Conservation (phyloP, 768 basidiomycete species). For the Amyloporia xantha region DNA sequence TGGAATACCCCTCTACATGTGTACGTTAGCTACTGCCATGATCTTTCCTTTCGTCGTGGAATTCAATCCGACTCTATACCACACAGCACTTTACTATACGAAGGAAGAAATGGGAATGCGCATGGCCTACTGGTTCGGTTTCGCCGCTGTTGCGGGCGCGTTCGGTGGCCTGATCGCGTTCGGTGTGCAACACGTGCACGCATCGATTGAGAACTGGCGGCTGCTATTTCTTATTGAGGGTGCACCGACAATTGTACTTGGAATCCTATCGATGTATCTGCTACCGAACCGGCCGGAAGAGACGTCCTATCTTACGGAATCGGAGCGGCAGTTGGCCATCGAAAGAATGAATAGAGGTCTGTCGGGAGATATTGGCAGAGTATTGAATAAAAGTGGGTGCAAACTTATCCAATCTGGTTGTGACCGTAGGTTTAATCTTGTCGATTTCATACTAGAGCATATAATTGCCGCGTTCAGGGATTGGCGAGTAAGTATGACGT, state of each 20-base stretch:
- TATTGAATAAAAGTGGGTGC: slow-evolving; percentile 51
- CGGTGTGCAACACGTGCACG: slow-evolving; percentile 58
- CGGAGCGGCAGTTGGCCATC: slow-evolving; percentile 54
- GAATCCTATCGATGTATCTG: slow-evolving; percentile 44
- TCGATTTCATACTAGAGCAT: slow-evolving; percentile 40
- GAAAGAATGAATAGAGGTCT: slow-evolving; percentile 61
- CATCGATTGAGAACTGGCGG: slow-evolving; percentile 47
- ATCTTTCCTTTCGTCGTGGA: not conserved
- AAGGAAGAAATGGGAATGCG: slow-evolving; percentile 67
- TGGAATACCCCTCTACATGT: slow-evolving; percentile 71
- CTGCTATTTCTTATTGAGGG: slow-evolving; percentile 76
- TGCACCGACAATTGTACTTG: slow-evolving; percentile 58
- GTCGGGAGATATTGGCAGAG: slow-evolving; percentile 58
- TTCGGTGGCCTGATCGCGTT: slow-evolving; percentile 84
- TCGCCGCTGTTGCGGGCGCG: slow-evolving; percentile 78
- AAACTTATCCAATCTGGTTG: not conserved
- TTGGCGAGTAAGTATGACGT: slow-evolving; percentile 39
- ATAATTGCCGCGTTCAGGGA: slow-evolving; percentile 57
- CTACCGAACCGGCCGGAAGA: slow-evolving; percentile 71
- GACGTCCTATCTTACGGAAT: slow-evolving; percentile 46
- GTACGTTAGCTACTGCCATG: no score
- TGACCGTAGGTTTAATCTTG: not conserved
- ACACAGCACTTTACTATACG: slow-evolving; percentile 69
- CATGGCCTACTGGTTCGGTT: slow-evolving; percentile 79
- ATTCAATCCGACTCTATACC: not conserved